These are phyloP conservation scores for Blastobotrys terrestris DNA, from an alignment of 805 yeast species.

Conservation along the genomic window DNA sequence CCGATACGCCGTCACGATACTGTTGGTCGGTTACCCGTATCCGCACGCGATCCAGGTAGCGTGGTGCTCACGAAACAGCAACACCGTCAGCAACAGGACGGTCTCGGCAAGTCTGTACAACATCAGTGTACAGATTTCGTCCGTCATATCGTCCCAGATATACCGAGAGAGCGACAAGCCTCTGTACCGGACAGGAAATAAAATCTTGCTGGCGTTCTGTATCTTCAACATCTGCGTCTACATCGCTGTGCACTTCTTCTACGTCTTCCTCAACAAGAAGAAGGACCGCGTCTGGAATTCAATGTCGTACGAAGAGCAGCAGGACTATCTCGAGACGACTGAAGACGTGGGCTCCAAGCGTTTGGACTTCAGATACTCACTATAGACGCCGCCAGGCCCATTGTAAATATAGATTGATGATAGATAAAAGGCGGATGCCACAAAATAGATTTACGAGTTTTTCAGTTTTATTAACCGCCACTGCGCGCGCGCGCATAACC, in stretches of 20 bases:
- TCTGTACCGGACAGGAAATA: slow-evolving; percentile 52
- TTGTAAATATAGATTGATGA: too few relatives aligned
- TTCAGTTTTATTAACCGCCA: too few relatives aligned
- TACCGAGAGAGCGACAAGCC: slow-evolving; percentile 56
- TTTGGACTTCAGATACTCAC: slow-evolving; percentile 43
- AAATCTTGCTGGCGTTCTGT: slow-evolving; percentile 23
- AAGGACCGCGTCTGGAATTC: slow-evolving; percentile 45
- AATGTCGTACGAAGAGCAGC: slow-evolving; percentile 45
- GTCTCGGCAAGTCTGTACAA: slow-evolving; percentile 61
- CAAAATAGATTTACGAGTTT: too few relatives aligned
- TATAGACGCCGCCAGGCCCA: too few relatives aligned
- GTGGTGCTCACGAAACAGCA: slow-evolving; percentile 59
- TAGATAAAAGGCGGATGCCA: too few relatives aligned
- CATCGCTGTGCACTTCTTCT: slow-evolving; percentile 29
- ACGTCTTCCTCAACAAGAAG: slow-evolving; percentile 25
- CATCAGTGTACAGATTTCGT: slow-evolving; percentile 55
- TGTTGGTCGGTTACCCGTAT: slow-evolving; percentile 29
- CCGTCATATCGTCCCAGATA: slow-evolving; percentile 48
- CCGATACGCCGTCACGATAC: slow-evolving; percentile 25
- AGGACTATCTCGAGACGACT: slow-evolving; percentile 40
- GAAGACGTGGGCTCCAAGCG: slow-evolving; percentile 53
- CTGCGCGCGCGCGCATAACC: too few relatives aligned
- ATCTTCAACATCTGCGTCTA: slow-evolving; percentile 17
- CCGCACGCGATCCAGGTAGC: slow-evolving; percentile 51
- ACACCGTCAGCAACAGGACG: slow-evolving; percentile 57